Base-by-base conservation (phyloP, 805 yeast species). In the Lipomyces sp. region DNA sequence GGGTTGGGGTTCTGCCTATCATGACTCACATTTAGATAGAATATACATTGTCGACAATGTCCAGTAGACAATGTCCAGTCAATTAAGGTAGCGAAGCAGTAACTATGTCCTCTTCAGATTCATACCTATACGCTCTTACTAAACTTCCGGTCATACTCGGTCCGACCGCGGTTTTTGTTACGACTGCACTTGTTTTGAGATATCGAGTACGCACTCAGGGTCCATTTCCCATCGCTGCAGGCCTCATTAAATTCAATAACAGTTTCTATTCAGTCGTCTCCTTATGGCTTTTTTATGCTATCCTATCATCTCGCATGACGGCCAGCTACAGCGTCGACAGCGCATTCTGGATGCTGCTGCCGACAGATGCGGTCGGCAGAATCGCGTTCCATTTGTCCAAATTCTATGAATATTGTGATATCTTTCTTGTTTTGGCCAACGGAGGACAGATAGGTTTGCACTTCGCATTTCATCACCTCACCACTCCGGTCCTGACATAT, bases 391-490 rank as follows among this genome's bases (percentile, higher is more conserved):
- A 55, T 50, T 18, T 55, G 51, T 55, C 58, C 48, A 55, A 55
- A 55, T 55, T 55, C 45, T 55, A 55, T 18, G 58, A 55, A 37
- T 55, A 55, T 33, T 10, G 30, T n/a, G 58, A 55, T 37, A 55
- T 55, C 58, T 33, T 55, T 3, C 58, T 55, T 37, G 37, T 55
- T 24, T 55, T 33, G 37, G 58, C 58, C 29, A 55, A 55, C 32
- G 58, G 58, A 29, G 58, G 58, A 0, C 58, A 55, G 24, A 30
- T 55, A 15, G 58, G 4, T 55, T 10, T 55, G 58, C 58, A 55
- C 58, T 33, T 55, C 51, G 48, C 18, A 55, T 55, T 55, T 3
- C 58, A 55, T 55, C 58, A 55, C 51, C 58, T 55, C 10, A 55
- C 58, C 7, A 55, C 58, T 13, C 58, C 58, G 10, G 15, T 29